phyloP scores from a whole-genome alignment of 2,329 filamentous ascomycete species.

The Trichoderma polysporum region DNA sequence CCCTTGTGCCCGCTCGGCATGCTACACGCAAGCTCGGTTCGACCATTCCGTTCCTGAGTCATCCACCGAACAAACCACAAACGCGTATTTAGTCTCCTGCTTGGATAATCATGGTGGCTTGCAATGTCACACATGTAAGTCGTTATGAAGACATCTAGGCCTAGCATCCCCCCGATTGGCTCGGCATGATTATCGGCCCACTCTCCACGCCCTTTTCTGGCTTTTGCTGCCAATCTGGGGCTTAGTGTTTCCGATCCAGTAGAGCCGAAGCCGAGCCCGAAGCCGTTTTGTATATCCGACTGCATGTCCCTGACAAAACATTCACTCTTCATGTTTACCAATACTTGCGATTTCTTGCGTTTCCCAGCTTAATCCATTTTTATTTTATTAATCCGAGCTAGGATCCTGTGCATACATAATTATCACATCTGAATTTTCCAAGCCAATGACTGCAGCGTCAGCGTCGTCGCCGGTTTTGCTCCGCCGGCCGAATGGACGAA shows the following conservation, averaged over 20 bases:
- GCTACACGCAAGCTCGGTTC: not conserved
- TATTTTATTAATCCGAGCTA: not conserved
- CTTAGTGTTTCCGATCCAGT: conserved; percentile 11
- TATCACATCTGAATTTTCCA: not conserved
- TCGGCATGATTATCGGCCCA: not conserved
- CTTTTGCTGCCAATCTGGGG: not conserved
- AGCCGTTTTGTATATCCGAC: not conserved
- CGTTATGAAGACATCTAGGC: not conserved
- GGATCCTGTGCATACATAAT: not conserved
- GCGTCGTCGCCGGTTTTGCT: conserved; percentile 1
- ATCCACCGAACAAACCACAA: not conserved
- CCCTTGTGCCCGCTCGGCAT: not conserved
- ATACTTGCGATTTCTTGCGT: not conserved
- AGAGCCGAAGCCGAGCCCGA: conserved; percentile 30
- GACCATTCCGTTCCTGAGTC: conserved; percentile 1
- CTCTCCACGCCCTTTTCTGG: not conserved
- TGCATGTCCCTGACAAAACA: not conserved
- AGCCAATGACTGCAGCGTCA: conserved; percentile 4
- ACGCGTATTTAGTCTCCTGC: not conserved
- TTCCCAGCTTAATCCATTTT: not conserved
- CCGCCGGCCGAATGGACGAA: conserved; percentile 31
- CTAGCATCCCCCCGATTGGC: not conserved
- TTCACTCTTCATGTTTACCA: not conserved
- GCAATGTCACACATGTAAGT: not conserved
- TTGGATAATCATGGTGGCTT: not conserved